These are phyloP conservation scores for Chlamydomonas eustigma DNA, from an alignment of 139 green algal genomes.

Conservation along the genomic window DNA sequence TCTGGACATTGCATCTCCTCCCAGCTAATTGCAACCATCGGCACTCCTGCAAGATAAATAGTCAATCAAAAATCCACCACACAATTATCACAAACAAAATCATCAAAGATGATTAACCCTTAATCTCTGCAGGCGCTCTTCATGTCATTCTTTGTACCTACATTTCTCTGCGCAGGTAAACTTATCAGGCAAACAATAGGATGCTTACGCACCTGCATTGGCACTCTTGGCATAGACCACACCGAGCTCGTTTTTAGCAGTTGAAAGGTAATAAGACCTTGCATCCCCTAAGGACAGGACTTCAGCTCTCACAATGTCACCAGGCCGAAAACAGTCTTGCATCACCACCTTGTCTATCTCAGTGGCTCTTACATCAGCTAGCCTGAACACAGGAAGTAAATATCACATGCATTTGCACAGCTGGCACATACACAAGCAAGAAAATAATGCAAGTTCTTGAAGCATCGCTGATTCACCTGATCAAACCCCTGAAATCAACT, in stretches of 20 bases:
- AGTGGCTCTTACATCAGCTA: slow-evolving; percentile 73
- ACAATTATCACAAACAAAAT: no score
- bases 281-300: slow-evolving; percentile 82
- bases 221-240: slow-evolving; percentile 83
- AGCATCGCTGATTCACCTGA: slow-evolving; percentile 34
- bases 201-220: slow-evolving; percentile 24
- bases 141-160: no score
- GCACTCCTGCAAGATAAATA: slow-evolving; percentile 34
- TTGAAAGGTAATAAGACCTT: slow-evolving; percentile 83
- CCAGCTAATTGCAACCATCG: slow-evolving; percentile 77
- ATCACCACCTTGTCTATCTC: slow-evolving; percentile 89
- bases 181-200: no score
- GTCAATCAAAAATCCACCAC: no score
- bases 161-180: no score
- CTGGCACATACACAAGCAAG: background rate
- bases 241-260: slow-evolving; percentile 85
- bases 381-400: slow-evolving; percentile 19
- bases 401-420: background rate
- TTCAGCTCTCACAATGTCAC: slow-evolving; percentile 71
- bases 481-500: slow-evolving; percentile 59
- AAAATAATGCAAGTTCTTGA: background rate
- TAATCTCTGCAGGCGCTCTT: no score
- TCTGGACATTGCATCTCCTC: slow-evolving; percentile 79
- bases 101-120: no score
- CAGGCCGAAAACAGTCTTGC: slow-evolving; percentile 79